Base-by-base conservation (phyloP, 164 flowering plant genomes). In the Pachysandra terminalis region DNA sequence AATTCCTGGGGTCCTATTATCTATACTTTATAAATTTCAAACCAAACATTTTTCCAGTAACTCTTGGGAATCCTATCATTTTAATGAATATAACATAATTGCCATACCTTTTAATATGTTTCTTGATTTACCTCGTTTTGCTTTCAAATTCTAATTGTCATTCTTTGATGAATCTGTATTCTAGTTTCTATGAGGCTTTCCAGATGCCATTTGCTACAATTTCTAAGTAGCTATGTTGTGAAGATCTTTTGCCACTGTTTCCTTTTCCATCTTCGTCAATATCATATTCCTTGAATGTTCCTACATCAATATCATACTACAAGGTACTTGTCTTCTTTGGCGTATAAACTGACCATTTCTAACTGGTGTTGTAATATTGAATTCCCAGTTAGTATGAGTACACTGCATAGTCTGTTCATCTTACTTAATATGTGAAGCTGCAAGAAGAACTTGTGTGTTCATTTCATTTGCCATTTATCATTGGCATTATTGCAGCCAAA, bases 161-260 rank as follows among this genome's bases (percentile, higher is more conserved):
- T n/a, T 56, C 62, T 5, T 28, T 48, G 52, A 55, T 75, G 68
- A 22, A 71, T 69, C 25, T 24, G 40, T 45, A 69, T 79, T 85
- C 76, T 86, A 95, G 98, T 76, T 89, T 90, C 77, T 86, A 88
- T 82, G 86, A 85, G 77, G 97, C 96, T 74, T 87, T 90, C 66
- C 77, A 61, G 68, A 83, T 92, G 89, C 98, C 98, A 19, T 87
- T 85, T 54, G 79, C 83, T 51, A 80, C 94, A 40, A 77, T 92
- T 65, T 95, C 99, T 40, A 67, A 68, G 60, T 85, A 85, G 81
- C 83, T 92, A 74, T 68, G 71, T 35, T 88, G 88, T 68, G 76
- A 81, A 73, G 86, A 88, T 68, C 61, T 90, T 59, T 68, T 86
- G 73, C 90, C 97, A n/a, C 76, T 95, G 68, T 90, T 80, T 72